phyloP scores from a whole-genome alignment of 805 yeast genomes.

The Yueomyces sinensis region DNA sequence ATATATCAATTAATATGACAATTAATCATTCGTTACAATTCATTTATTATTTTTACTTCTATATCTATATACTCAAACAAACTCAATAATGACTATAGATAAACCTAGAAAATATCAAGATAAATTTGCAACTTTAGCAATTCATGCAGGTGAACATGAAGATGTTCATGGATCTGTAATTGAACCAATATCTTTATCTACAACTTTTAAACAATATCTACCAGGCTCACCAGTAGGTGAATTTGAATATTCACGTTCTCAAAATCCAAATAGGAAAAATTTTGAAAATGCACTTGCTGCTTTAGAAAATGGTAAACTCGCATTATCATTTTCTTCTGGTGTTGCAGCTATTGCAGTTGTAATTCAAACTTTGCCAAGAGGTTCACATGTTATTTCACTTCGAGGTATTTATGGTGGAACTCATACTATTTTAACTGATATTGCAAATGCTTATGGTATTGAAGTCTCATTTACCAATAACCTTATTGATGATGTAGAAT shows the following conservation, averaged over 20 bases:
- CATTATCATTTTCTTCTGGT: constrained; percentile 77
- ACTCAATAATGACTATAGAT: too few species aligned
- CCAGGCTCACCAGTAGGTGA: constrained; percentile 69
- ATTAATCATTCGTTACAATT: too few species aligned
- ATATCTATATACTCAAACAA: too few species aligned
- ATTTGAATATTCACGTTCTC: constrained; percentile 75
- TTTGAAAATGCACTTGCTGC: constrained; percentile 71
- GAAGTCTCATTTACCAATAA: constrained; percentile 55
- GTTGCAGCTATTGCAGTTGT: constrained; percentile 72
- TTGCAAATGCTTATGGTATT: constrained; percentile 69
- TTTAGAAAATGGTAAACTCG: constrained; percentile 62
- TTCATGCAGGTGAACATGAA: constrained; percentile 73
- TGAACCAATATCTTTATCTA: constrained; percentile 69
- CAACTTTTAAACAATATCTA: constrained; percentile 70
- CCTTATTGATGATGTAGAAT: constrained; percentile 44
- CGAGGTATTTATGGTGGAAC: constrained; percentile 91
- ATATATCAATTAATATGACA: too few species aligned
- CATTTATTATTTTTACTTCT: too few species aligned
- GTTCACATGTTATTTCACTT: constrained; percentile 62
- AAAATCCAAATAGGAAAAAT: constrained; percentile 76
- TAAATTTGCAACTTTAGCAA: constrained; percentile 65
- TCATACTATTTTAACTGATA: constrained; percentile 79
- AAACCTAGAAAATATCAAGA: too few species aligned
- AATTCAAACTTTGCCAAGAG: constrained; percentile 57
- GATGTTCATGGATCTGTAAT: constrained; percentile 76